Base-by-base conservation (phyloP, 2,329 filamentous ascomycete genomes). In the Trichoderma breve region DNA sequence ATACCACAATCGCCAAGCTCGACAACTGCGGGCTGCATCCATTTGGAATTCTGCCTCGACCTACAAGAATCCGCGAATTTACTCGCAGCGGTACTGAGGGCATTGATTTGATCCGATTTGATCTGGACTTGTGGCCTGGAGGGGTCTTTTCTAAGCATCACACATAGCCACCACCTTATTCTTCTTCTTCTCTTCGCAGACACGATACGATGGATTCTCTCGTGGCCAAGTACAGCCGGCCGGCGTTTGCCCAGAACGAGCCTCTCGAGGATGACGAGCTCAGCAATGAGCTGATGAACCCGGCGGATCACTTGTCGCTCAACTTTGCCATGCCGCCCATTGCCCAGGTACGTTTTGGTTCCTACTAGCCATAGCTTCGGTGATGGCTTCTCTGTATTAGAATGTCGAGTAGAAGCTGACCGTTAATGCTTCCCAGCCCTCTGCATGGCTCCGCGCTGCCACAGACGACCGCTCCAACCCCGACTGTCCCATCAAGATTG, bases 391-490 rank as follows among this genome's bases (percentile, higher is more conserved):
- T 14, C 30, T 69, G 3, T 53, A 28, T 7, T 21, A 14, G 6
- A n/a, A 43, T 8, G 4, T 4, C 18, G 21, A 62, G 3, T 1
- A n/a, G 14, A 39, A 7, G 66, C 57, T 70, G 39, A 70, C 72
- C 63, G n/a, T 63, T n/a, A 3, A 36, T 64, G 21, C 30, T n/a
- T 6, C 18, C 30, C 81, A 97, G 93, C 93, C 94, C 77, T 93
- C 94, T 75, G 90, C 94, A 79, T 99, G 96, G 92, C 93, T 99
- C 79, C 95, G 96, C 81, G 93, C 96, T 77, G 94, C 94, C 83
- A 98, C 96, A 77, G 96, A 99, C 86, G 96, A 99, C 89, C 91
- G 95, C 83, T 91, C 94, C 78, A 99, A 99, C 87, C 94, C 96
- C 73, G 90, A 93, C 84, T 98, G 95, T 84, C 96, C 96, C 77